Evolutionary conservation across 2,329 filamentous ascomycete species (phyloP).

Genomic region (Apiospora sp.): DNA sequence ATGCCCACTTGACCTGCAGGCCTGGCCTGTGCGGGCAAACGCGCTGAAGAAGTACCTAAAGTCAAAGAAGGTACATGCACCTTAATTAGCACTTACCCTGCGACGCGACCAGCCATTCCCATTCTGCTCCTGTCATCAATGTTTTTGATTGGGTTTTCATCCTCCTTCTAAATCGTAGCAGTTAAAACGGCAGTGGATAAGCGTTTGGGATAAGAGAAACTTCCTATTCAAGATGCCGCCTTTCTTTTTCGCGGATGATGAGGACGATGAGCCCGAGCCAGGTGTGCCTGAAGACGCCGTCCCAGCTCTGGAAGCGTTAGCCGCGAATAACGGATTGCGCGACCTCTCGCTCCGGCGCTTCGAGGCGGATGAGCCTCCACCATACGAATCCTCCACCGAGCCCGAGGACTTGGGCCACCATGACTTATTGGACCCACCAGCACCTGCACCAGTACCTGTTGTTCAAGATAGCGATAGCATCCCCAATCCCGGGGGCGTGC

Average conservation of each 20-base stretch:
- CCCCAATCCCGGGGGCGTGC: neutral
- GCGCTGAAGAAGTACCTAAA: neutral
- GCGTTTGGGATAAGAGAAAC: neutral
- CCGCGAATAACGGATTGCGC: neutral
- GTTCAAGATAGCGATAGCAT: neutral
- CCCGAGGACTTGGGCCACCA: neutral
- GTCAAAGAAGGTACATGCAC: neutral
- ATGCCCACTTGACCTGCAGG: constrained; percentile 7
- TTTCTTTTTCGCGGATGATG: neutral
- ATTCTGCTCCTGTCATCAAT: neutral
- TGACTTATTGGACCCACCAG: neutral
- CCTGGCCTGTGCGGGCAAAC: neutral
- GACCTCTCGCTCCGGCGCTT: neutral
- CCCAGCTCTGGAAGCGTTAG: neutral
- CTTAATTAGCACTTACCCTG: neutral
- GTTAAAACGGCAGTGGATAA: neutral
- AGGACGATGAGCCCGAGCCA: neutral
- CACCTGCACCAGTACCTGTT: neutral
- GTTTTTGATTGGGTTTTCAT: neutral
- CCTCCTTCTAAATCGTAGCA: neutral
- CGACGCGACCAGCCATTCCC: neutral
- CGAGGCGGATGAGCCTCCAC: neutral
- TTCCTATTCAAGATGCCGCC: neutral
- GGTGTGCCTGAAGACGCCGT: neutral
- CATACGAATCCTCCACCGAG: neutral